phyloP scores from a whole-genome alignment of 805 yeast species.

The Priceomyces medius region DNA sequence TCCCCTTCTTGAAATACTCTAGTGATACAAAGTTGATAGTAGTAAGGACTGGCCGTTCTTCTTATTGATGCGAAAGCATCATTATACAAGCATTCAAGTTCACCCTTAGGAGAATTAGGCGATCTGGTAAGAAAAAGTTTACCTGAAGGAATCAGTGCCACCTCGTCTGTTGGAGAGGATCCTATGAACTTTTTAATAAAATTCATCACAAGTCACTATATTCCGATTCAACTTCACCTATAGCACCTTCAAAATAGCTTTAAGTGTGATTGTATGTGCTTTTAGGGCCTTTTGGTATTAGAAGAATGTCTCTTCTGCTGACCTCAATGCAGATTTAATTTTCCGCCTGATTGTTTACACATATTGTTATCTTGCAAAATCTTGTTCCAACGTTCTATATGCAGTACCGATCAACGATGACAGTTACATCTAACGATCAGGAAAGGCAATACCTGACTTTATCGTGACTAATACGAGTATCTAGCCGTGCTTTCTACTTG shows the following conservation, averaged over 20 bases:
- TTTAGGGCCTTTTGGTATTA: neutral
- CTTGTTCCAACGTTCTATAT: too few relatives aligned
- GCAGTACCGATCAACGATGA: too few relatives aligned
- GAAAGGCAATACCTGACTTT: too few relatives aligned
- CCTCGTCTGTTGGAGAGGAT: constrained; percentile 54
- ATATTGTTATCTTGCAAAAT: neutral
- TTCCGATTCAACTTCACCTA: neutral
- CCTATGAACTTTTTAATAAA: constrained; percentile 65
- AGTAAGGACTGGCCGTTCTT: constrained; percentile 61
- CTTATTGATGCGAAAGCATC: constrained; percentile 77
- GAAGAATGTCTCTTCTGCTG: neutral
- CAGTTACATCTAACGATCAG: too few relatives aligned
- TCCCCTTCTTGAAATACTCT: constrained; percentile 71
- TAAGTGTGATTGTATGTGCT: neutral
- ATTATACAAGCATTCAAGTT: constrained; percentile 74
- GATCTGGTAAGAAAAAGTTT: constrained; percentile 71
- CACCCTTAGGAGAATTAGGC: constrained; percentile 83
- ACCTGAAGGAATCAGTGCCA: constrained; percentile 75
- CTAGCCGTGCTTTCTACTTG: too few relatives aligned
- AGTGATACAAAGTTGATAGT: constrained; percentile 69
- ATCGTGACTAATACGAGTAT: too few relatives aligned
- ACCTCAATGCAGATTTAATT: neutral
- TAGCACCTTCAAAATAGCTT: neutral
- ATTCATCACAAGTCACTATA: constrained; percentile 52
- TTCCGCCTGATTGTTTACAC: neutral